phyloP scores from a whole-genome alignment of 2,329 filamentous ascomycete genomes.

The Aspergillus ochraceoroseus region DNA sequence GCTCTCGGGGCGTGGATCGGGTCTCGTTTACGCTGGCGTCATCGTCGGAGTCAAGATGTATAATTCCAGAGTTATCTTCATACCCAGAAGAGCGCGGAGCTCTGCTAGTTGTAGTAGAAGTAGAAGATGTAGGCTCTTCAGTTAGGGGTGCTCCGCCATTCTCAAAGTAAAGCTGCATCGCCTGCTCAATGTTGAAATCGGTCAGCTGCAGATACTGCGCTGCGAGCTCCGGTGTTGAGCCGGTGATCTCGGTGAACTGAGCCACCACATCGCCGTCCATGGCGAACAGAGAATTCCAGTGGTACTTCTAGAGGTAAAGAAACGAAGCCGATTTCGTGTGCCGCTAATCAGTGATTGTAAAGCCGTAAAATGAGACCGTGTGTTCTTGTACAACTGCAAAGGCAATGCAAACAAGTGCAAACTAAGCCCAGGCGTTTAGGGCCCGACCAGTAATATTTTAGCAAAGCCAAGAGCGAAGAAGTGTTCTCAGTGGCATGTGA shows the following conservation, averaged over 20 bases:
- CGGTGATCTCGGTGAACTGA: constrained; percentile 78
- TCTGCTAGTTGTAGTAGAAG: constrained; percentile 21
- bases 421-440: constrained; percentile 14
- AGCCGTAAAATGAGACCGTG: neutral
- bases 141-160: constrained; percentile 62
- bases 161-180: constrained; percentile 85
- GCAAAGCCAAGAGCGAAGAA: too few relatives aligned
- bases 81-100: constrained; percentile 38
- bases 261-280: constrained; percentile 69
- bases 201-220: constrained; percentile 78
- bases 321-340: constrained; percentile 1
- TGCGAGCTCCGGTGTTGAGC: constrained; percentile 66
- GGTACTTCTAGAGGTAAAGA: neutral
- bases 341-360: constrained; percentile 5
- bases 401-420: constrained; percentile 34
- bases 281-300: constrained; percentile 17
- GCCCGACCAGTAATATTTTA: too few relatives aligned
- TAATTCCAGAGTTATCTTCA: constrained; percentile 56
- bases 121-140: constrained; percentile 48
- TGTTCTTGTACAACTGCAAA: constrained; percentile 6
- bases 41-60: constrained; percentile 73
- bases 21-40: constrained; percentile 50
- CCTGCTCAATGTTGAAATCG: constrained; percentile 77
- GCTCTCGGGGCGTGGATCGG: constrained; percentile 26
- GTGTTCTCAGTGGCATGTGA: too few relatives aligned